Evolutionary conservation across 1,139 yeast species (phyloP), one percentile per base, ranked within the genome.

Genomic region (Maudiozyma humilis): DNA sequence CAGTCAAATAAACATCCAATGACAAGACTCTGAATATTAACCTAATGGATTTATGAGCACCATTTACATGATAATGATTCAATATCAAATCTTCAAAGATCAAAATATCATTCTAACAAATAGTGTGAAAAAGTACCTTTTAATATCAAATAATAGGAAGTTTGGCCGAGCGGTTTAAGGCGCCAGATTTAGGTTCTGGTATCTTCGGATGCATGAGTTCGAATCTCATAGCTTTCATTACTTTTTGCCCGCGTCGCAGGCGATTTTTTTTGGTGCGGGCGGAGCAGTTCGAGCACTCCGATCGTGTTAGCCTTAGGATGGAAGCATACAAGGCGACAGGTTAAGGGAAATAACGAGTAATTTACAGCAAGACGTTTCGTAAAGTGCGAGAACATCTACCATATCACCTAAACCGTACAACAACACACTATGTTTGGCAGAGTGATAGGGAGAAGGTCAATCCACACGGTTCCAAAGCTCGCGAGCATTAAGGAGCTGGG

Each of bases 391-490:
- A n/a, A n/a, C n/a, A n/a, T n/a, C n/a, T n/a, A n/a, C n/a, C n/a
- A n/a, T n/a, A n/a, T n/a, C n/a, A n/a, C n/a, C n/a, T n/a, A n/a
- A n/a, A n/a, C n/a, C n/a, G n/a, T n/a, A n/a, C n/a, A 23, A 23
- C 27, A 10, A 6, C 27, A 23, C 27, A 23, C 27, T n/a, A 51
- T 50, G 55, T 40, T 48, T 6, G 42, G 50, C 23, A 37, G 45
- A 25, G 17, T 40, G 8, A 35, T 53, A 13, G 31, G 38, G 13
- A 52, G 44, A 44, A 54, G 66, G 43, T 48, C 55, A 23, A 62
- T 85, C 31, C 95, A 86, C 60, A 70, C 75, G 1, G 84, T 82
- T 4, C 95, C 95, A 3, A 66, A 56, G 45, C 67, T 86, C 42
- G 65, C 71, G 13, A 64, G 71, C 39, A 70, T 71, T 41, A 66